A percentile compares a stretch with the other conserved stretches of the same genome.
Conservation (phyloP, 2,329 filamentous ascomycete genomes). For the Coniochaeta sp. region DNA sequence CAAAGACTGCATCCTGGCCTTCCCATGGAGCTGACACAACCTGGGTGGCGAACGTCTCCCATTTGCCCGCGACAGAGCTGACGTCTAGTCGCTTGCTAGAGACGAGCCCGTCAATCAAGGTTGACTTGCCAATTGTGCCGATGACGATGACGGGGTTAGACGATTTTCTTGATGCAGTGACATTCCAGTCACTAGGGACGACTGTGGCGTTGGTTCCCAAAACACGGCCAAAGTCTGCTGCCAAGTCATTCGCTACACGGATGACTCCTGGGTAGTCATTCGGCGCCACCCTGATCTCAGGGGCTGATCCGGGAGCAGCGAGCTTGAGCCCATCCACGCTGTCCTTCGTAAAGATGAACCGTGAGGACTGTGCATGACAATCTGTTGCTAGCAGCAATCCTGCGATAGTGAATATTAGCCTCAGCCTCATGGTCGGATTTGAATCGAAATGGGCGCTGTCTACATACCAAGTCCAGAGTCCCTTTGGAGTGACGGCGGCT, state of each 20-base stretch:
- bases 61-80: slow-evolving; percentile 37
- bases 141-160: slow-evolving; percentile 32
- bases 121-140: slow-evolving; percentile 45
- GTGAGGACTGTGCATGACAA: neutral
- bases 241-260: slow-evolving; percentile 16
- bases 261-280: slow-evolving; percentile 15
- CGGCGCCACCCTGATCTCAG: slow-evolving; percentile 14
- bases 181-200: slow-evolving; percentile 7
- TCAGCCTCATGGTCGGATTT: neutral
- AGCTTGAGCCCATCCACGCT: slow-evolving; percentile 10
- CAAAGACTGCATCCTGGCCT: slow-evolving; percentile 27
- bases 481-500: neutral
- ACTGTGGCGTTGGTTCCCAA: slow-evolving; percentile 13
- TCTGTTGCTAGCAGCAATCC: neutral
- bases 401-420: neutral
- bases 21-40: slow-evolving; percentile 27
- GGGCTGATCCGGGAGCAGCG: slow-evolving; percentile 12
- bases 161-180: neutral
- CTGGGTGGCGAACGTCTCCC: slow-evolving; percentile 45
- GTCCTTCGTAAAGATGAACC: slow-evolving; percentile 10
- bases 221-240: slow-evolving; percentile 15
- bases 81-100: slow-evolving; percentile 37
- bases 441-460: neutral
- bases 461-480: neutral
- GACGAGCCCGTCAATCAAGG: slow-evolving; percentile 37